Conservation (phyloP, 371 early-diverging fungal species). For the Gilbertella persicaria region DNA sequence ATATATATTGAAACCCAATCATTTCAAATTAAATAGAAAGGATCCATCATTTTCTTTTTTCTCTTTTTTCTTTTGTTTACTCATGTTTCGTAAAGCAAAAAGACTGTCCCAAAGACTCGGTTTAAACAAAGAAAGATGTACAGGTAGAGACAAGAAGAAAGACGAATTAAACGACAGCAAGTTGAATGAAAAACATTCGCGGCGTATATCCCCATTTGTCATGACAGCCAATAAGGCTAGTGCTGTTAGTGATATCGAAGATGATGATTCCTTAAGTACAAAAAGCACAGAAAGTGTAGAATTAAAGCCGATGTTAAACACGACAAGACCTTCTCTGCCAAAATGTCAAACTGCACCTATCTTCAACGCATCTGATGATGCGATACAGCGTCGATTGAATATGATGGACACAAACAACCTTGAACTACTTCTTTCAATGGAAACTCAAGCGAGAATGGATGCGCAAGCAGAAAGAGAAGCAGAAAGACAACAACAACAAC, state of each 20-base stretch:
- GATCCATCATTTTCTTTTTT: not conserved
- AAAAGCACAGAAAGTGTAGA: conserved; percentile 1
- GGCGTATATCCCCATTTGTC: not conserved
- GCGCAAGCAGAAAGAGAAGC: conserved; percentile 17
- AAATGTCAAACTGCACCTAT: conserved; percentile 13
- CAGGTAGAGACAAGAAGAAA: conserved; percentile 1
- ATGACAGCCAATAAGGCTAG: conserved; percentile 7
- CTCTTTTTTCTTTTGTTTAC: not conserved
- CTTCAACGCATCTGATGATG: not conserved
- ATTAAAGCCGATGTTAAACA: not conserved
- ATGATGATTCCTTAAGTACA: conserved; percentile 4
- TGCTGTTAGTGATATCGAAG: not conserved
- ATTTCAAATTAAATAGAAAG: no score
- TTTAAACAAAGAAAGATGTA: conserved; percentile 14
- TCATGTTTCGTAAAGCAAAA: conserved; percentile 25
- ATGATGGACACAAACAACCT: conserved; percentile 14
- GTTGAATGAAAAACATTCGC: not conserved
- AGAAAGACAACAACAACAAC: conserved; percentile 13
- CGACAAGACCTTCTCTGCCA: conserved; percentile 5
- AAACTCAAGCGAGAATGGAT: conserved; percentile 28
- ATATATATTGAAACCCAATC: no score
- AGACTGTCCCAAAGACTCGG: conserved; percentile 15
- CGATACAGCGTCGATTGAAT: conserved; percentile 1
- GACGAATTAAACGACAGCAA: not conserved
- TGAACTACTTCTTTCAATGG: conserved; percentile 21